Evolutionary conservation across 257 asterid genomes (phyloP), one percentile per base, ranked within the genome.

Genomic region (Capsicum pubescens): DNA sequence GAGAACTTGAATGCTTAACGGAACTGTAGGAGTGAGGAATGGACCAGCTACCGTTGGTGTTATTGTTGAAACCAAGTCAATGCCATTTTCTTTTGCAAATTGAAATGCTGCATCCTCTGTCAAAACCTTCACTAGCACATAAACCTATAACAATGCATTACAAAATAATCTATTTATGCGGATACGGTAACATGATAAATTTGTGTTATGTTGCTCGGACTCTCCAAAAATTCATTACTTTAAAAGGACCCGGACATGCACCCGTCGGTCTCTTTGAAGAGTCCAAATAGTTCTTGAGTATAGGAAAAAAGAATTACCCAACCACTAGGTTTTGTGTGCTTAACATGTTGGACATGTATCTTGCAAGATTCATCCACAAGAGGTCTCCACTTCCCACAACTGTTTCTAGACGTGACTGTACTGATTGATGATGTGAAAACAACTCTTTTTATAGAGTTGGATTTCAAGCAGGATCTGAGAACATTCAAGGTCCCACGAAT

Each of bases 21-120:
- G 99, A 86, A 95, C 95, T 9, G 89, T 83, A 16, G 93, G 88
- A 42, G 95, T 92, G 87, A 94, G 93, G 86, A 95, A 95, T 6
- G 95, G 92, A 81, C 99, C 99, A 32, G 92, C 98, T 11, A 94
- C 92, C 1, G 98, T 91, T 8, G 97, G 84, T 69, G 96, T 92
- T 76, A 95, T 90, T 64, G 92, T 88, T 5, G 98, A 94, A 81
- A 93, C 88, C 59, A 95, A 76, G 87, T 92, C 89, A 63, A 95
- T 91, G 79, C 88, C 93, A 59, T 93, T 94, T 83, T 94, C 94
- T 70, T 84, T 84, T 2, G 96, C 90, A 89, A 92, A 95, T 68
- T 82, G 79, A 83, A 95, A 85, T 9, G 98, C 98, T 9, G 95
- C 93, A 83, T 93, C 92, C 79, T 95, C 99, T 8, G 99, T 87